Conservation (phyloP, 371 early-diverging fungal genomes). For the Rhizopus stolonifer region DNA sequence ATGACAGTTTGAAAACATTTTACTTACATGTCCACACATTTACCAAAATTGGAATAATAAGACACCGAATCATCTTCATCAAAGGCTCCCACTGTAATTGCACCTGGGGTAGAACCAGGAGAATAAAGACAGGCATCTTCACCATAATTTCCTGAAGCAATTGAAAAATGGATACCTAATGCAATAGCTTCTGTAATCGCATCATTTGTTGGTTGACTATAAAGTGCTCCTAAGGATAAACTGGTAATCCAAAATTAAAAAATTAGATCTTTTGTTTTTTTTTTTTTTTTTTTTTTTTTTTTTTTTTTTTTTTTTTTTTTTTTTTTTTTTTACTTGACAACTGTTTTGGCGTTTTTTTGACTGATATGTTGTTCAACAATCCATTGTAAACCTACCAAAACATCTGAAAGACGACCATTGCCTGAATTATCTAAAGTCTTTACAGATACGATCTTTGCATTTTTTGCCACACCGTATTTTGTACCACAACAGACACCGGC, state of each 20-base stretch:
- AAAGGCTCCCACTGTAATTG: constrained; percentile 89
- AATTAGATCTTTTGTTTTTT: no score
- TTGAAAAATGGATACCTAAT: constrained; percentile 55
- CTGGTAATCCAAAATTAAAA: no score
- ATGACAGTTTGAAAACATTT: background rate
- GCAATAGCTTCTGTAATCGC: constrained; percentile 53
- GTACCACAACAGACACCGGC: constrained; percentile 65
- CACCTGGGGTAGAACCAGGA: constrained; percentile 79
- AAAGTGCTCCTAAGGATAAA: constrained; percentile 56
- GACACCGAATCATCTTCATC: constrained; percentile 71
- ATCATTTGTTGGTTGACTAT: constrained; percentile 58
- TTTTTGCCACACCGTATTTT: constrained; percentile 61
- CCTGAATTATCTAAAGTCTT: constrained; percentile 60
- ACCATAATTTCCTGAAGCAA: constrained; percentile 65
- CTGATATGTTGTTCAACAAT: constrained; percentile 42
- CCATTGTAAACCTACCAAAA: constrained; percentile 68
- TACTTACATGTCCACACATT: constrained; percentile 74
- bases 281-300: no score
- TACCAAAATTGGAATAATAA: constrained; percentile 75
- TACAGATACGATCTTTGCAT: constrained; percentile 59
- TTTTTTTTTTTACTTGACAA: constrained; percentile 41
- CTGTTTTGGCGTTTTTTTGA: constrained; percentile 22
- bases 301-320: no score
- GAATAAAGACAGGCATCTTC: constrained; percentile 83
- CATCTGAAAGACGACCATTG: constrained; percentile 52